Evolutionary conservation across 2,329 filamentous ascomycete species (phyloP), one percentile per base, ranked within the genome.

Genomic region (Stenocarpella maydis): DNA sequence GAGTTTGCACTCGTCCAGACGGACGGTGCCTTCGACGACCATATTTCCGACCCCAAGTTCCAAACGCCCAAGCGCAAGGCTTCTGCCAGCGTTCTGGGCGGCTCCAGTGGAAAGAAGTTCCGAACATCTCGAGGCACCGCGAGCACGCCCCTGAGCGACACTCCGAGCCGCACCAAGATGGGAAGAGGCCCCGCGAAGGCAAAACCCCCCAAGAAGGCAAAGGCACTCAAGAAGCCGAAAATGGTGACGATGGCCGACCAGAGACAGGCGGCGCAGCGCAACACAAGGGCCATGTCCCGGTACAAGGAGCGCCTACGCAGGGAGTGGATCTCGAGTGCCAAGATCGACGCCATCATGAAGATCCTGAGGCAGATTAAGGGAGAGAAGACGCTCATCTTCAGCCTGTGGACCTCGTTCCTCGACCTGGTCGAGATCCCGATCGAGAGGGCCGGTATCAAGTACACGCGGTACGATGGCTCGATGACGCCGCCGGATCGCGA

Each of bases 401-500:
- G 76, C 47, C 72, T 77, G n/a, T 79, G 76, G 72, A 77, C 77
- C 0, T 79, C 77, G 2, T 79, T 79, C 69, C 74, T 79, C 28
- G 77, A 78, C 28, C 63, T 78, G 1, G 74, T 79, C 9, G 77
- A 79, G 72, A 74, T 78, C 15, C 76, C 77, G 5, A 71, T 79
- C 45, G 70, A 74, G 7, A 74, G 76, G 14, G 71, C 73, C 24
- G 70, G 72, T 19, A 76, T 76, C 45, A 55, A 69, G 17, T 78
- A 76, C 69, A 72, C 70, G 39, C 77, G 77, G 21, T 78, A 78
- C 64, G 77, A 78, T 50, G 77, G 77, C 14, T 71, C 69, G 14
- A 79, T 79, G 77, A 39, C 43, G 4, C 28, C 55, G 4, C n/a
- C 28, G 26, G 69, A 28, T 6, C 89, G 92, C 52, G 90, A 90